Evolutionary conservation across 768 basidiomycete species (phyloP).

Genomic region (Kwoniella heveanensis): DNA sequence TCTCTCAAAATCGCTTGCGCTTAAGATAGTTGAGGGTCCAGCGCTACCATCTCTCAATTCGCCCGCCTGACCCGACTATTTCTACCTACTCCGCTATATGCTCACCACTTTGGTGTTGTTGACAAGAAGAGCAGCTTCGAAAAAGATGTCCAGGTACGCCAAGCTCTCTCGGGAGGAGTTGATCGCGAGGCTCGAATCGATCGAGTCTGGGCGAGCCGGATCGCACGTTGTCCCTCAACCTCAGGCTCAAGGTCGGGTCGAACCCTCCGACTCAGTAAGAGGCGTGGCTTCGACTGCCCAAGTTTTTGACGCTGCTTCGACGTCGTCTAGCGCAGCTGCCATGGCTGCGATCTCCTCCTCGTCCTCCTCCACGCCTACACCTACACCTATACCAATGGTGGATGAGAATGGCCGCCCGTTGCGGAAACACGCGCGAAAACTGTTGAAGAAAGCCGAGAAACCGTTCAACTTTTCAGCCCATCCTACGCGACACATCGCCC

Average conservation of each 20-base stretch:
- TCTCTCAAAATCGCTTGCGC: too few relatives aligned
- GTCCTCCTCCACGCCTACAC: slow-evolving; percentile 24
- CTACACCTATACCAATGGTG: slow-evolving; percentile 24
- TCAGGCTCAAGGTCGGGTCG: not conserved
- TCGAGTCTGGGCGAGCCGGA: slow-evolving; percentile 58
- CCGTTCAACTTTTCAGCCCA: slow-evolving; percentile 69
- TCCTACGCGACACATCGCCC: slow-evolving; percentile 83
- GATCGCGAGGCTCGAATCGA: slow-evolving; percentile 65
- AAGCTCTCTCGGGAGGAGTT: slow-evolving; percentile 70
- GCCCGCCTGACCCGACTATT: too few relatives aligned
- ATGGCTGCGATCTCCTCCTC: slow-evolving; percentile 31
- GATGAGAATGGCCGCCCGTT: slow-evolving; percentile 9
- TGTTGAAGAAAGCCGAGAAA: slow-evolving; percentile 40
- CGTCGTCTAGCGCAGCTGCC: slow-evolving; percentile 12
- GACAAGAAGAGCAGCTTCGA: slow-evolving; percentile 6
- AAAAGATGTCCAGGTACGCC: slow-evolving; percentile 58
- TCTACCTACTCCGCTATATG: slow-evolving; percentile 13
- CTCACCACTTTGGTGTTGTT: slow-evolving; percentile 3
- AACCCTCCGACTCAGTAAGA: too few relatives aligned
- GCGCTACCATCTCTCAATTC: too few relatives aligned
- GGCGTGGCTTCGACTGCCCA: too few relatives aligned
- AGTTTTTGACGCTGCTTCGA: too few relatives aligned
- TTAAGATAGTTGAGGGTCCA: too few relatives aligned
- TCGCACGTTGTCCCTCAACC: not conserved
- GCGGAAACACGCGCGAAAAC: slow-evolving; percentile 12